These are phyloP conservation scores for Paracoccidioides brasiliensis DNA, from an alignment of 2,329 filamentous ascomycete species.

Conservation along the genomic window DNA sequence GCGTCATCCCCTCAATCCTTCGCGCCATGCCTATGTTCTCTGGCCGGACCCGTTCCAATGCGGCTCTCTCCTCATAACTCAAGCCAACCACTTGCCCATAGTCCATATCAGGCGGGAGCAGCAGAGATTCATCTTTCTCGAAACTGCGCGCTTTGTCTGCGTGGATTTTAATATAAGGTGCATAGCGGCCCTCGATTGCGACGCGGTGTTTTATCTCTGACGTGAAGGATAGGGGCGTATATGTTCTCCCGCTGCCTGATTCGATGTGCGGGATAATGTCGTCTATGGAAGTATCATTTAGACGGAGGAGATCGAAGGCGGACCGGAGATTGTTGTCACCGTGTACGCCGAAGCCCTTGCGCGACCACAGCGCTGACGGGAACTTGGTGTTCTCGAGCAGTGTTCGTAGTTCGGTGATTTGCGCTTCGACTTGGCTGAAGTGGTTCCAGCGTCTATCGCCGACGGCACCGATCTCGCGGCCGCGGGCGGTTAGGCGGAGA, in stretches of 20 bases:
- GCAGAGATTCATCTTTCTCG: conserved; percentile 61
- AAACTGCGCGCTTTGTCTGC: conserved; percentile 52
- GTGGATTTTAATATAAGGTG: conserved; percentile 71
- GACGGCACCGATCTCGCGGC: conserved; percentile 63
- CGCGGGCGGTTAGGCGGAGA: conserved; percentile 65
- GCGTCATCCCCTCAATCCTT: conserved; percentile 61
- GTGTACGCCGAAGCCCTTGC: conserved; percentile 55
- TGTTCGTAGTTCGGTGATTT: conserved; percentile 53
- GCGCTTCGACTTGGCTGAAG: conserved; percentile 51
- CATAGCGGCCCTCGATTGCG: conserved; percentile 70
- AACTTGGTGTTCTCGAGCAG: conserved; percentile 47
- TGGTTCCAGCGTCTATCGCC: conserved; percentile 62
- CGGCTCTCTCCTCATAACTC: conserved; percentile 63
- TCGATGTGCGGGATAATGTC: conserved; percentile 44
- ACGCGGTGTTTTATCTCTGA: conserved; percentile 54
- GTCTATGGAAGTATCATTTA: conserved; percentile 47
- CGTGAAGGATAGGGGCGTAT: conserved; percentile 39
- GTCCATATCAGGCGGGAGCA: conserved; percentile 60
- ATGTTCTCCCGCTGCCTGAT: conserved; percentile 16
- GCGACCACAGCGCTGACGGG: conserved; percentile 53
- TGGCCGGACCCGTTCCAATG: conserved; percentile 57
- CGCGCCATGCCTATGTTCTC: conserved; percentile 82
- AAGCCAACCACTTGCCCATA: conserved; percentile 63
- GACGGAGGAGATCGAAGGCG: conserved; percentile 66
- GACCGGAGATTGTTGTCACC: conserved; percentile 52